Base-by-base conservation (phyloP, 2,329 filamentous ascomycete species). In the Diaporthe sp. region DNA sequence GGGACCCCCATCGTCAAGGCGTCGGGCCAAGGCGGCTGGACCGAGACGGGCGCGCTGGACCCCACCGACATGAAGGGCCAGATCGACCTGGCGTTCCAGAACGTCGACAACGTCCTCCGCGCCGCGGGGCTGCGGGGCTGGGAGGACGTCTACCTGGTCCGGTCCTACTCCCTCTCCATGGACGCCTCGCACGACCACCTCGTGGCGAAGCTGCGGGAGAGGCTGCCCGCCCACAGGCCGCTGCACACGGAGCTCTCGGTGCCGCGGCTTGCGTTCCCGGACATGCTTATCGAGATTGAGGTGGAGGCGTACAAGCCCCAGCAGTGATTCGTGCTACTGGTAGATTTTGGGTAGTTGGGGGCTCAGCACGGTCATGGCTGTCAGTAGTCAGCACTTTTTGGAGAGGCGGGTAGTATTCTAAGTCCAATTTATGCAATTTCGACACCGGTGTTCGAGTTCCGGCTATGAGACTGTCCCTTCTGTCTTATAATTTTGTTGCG, bases 11-110 rank as follows among this genome's bases (percentile, higher is more conserved):
- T 44, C 58, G 58, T 63, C 39, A 63, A 63, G 25, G 58, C 32
- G 13, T 44, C 58, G n/a, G 58, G 58, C 37, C 58, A 63, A 8
- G 58, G 58, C 39, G 58, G 58, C 35, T 63, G 58, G 58, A 44
- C 25, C 25, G 37, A 63, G 37, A 63, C 15, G 2, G 58, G 58
- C 25, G 39, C 37, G 25, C 17, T 63, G 15, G 58, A 63, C 39
- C 15, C 39, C 9, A 63, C 3, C 17, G 58, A 63, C 39, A 44
- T 63, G 25, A 63, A 63, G 58, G 58, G 58, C 25, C 58, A 63
- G 58, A 30, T 63, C 37, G 39, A 44, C 25, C 58, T 63, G n/a
- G 58, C 37, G 15, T 63, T 63, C 25, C 58, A 63, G n/a, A 63
- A 63, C 39, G 58, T 63, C 58, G 58, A 63, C 37, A 63, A 63